Evolutionary conservation across 2,329 filamentous ascomycete genomes (phyloP).

Genomic region (Xylogone sp.): DNA sequence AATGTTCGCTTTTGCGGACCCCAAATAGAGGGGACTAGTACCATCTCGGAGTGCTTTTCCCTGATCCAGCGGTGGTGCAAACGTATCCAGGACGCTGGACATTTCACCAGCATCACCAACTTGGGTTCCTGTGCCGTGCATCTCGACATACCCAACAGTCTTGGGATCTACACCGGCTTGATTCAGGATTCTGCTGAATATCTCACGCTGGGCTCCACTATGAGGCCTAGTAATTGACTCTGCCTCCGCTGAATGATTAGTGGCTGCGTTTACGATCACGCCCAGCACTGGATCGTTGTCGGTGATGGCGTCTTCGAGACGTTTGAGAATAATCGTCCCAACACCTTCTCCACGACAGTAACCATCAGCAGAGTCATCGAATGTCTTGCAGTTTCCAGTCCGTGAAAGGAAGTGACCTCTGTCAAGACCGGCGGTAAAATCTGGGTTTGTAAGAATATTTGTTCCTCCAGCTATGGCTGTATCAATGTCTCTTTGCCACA

Average conservation of each 20-base stretch:
- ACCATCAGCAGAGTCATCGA: slow-evolving; percentile 41
- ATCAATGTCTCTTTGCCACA: slow-evolving; percentile 8
- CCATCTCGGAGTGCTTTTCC: too few relatives aligned
- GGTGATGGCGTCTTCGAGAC: slow-evolving; percentile 38
- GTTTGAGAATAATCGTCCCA: slow-evolving; percentile 42
- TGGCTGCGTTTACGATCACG: slow-evolving; percentile 63
- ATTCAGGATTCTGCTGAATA: slow-evolving; percentile 68
- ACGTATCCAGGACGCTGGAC: too few relatives aligned
- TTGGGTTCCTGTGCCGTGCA: slow-evolving; percentile 7
- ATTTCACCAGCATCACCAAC: slow-evolving; percentile 7
- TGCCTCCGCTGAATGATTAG: slow-evolving; percentile 76
- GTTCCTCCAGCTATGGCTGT: slow-evolving; percentile 8
- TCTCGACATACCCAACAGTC: slow-evolving; percentile 58
- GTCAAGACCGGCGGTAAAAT: slow-evolving; percentile 7
- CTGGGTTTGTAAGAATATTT: slow-evolving; percentile 8
- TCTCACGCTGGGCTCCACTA: slow-evolving; percentile 63
- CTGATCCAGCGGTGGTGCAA: too few relatives aligned
- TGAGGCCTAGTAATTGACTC: slow-evolving; percentile 81
- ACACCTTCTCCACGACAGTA: slow-evolving; percentile 46
- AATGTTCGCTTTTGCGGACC: slow-evolving; percentile 14
- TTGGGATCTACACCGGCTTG: slow-evolving; percentile 70
- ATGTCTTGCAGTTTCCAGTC: slow-evolving; percentile 40
- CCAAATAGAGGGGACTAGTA: too few relatives aligned
- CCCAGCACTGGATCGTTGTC: slow-evolving; percentile 44
- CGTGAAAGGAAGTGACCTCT: slow-evolving; percentile 8